These are phyloP conservation scores for Sporothrix brasiliensis DNA, from an alignment of 2,329 filamentous ascomycete genomes.

Conservation along the genomic window DNA sequence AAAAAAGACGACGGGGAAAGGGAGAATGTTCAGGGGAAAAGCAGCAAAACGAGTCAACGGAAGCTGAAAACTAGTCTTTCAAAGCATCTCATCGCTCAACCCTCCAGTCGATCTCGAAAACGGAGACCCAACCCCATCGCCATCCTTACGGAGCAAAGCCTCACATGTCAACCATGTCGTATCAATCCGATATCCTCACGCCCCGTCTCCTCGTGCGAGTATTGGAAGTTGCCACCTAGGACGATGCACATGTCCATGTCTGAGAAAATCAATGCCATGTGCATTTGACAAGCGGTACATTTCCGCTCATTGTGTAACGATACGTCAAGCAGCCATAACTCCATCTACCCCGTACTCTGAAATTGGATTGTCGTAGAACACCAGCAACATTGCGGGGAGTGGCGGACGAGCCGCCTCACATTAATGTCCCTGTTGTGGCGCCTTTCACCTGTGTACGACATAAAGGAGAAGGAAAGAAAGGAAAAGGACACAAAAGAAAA, in stretches of 20 bases:
- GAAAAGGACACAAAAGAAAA: not conserved
- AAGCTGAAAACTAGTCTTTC: not conserved
- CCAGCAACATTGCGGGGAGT: slow-evolving; percentile 12
- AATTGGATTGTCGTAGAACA: not conserved
- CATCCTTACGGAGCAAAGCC: not conserved
- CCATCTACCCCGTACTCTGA: not conserved
- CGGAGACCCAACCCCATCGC: not conserved
- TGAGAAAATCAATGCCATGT: not conserved
- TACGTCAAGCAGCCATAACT: not conserved
- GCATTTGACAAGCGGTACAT: not conserved
- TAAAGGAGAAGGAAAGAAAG: not conserved
- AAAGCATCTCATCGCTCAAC: not conserved
- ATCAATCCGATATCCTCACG: not conserved
- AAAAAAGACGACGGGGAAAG: not conserved
- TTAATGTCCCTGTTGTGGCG: not conserved
- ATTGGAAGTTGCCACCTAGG: not conserved
- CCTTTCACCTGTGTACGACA: not conserved
- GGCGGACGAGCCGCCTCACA: slow-evolving; percentile 23
- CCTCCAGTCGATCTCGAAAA: not conserved
- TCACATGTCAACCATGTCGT: not conserved
- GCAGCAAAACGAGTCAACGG: no score
- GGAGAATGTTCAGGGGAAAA: no score
- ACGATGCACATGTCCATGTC: not conserved
- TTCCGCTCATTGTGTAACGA: not conserved
- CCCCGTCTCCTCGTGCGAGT: not conserved